Base-by-base conservation (phyloP, 176 grass and related monocot genomes). In the Chrysopogon serrulatus region DNA sequence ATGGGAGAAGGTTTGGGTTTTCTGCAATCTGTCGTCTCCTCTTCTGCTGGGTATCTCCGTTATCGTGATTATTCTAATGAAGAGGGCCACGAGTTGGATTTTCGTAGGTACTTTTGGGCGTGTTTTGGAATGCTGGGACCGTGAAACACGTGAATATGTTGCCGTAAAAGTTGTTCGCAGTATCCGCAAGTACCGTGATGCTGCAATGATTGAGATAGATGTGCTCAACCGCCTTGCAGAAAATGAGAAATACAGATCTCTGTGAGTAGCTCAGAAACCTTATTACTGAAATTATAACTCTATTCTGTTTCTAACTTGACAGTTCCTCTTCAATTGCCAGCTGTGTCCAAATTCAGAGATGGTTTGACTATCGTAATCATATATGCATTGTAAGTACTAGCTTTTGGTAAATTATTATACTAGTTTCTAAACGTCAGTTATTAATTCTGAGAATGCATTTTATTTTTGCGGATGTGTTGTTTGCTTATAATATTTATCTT, bases 91-190 rank as follows among this genome's bases (percentile, higher is more conserved):
- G 73, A 73, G 77, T 73, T 60, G 76, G 68, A 76, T 66, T 86
- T 82, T 77, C 80, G 57, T 87, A 98, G 96, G 96, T 85, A 95
- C 93, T 23, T 98, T 98, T 81, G 93, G 96, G n/a, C 93, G 91
- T 73, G 96, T 98, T 90, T 85, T 98, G 85, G 96, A 98, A 87
- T 98, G 96, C 72, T 98, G 96, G 96, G 96, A 98, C 78, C 93
- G 91, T 65, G 93, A 98, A 86, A 87, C 85, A 76, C 86, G 80
- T 24, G 89, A 95, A 87, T 92, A 90, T 71, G 96, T 98, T 53
- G 96, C 96, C 65, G 89, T 98, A 73, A 98, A 98, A 79, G 91
- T 95, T 76, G 81, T 98, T 68, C 83, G 93, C n/a, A 95, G 93
- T 83, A 95, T 91, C 65, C 89, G 82, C 41, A 94, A 98, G 67